A percentile compares a stretch with the other conserved stretches of the same genome.
Conservation (phyloP, 208 protist genomes). For the Strigomonas culicis region DNA sequence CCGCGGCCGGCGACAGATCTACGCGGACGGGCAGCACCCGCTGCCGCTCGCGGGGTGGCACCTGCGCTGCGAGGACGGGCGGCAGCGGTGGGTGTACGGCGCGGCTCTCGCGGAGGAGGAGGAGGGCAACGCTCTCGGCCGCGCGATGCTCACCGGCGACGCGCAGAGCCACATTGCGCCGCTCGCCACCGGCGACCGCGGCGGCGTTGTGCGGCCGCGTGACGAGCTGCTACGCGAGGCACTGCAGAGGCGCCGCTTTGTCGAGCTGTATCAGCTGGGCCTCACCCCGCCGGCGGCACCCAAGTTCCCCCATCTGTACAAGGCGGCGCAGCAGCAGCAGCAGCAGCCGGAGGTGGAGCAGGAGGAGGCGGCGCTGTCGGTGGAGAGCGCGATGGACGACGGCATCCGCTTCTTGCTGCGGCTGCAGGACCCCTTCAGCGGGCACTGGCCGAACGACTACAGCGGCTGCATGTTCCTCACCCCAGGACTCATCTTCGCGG, state of each 20-base stretch:
- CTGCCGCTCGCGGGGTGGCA: constrained; percentile 77
- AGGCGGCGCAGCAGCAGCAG: constrained; percentile 15
- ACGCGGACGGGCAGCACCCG: constrained; percentile 12
- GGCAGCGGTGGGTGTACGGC: constrained; percentile 84
- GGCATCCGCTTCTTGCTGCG: constrained; percentile 64
- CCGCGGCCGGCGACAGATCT: constrained; percentile 33
- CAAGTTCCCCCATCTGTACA: constrained; percentile 17
- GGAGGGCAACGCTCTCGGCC: constrained; percentile 52
- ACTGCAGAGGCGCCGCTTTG: constrained; percentile 29
- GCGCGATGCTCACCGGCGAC: constrained; percentile 47
- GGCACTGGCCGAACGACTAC: constrained; percentile 98
- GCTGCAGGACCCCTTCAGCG: constrained; percentile 91
- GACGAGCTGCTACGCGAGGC: constrained; percentile 35
- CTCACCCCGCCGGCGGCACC: constrained; percentile 18
- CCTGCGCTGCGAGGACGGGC: constrained; percentile 82
- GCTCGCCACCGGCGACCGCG: not conserved
- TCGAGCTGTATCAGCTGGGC: constrained; percentile 74
- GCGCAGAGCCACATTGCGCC: constrained; percentile 25
- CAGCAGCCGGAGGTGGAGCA: not conserved
- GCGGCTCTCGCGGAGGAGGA: constrained; percentile 44
- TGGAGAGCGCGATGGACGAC: constrained; percentile 51
- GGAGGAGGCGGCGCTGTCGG: constrained; percentile 5
- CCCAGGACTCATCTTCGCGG: constrained; percentile 89
- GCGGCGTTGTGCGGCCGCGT: not conserved
- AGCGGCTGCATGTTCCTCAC: constrained; percentile 95